Evolutionary conservation across 805 yeast genomes (phyloP).

Genomic region (Myxozyma melibiosi): DNA sequence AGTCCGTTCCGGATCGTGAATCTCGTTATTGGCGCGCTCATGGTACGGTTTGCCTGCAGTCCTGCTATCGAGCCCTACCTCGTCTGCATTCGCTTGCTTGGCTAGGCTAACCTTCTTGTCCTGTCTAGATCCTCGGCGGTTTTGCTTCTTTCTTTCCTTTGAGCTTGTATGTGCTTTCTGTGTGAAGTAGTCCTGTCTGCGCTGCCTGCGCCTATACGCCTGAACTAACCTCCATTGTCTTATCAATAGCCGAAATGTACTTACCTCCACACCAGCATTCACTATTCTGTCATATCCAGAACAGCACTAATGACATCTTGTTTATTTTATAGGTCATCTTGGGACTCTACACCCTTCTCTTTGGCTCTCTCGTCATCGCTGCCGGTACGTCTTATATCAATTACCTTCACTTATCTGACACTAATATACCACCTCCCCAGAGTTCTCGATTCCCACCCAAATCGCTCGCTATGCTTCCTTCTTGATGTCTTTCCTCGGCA

Average conservation of each 20-base stretch:
- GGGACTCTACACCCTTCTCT: conserved; percentile 40
- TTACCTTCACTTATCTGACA: background rate
- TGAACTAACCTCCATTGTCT: background rate
- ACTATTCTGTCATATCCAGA: no score
- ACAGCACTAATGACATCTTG: background rate
- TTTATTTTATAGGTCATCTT: conserved; percentile 39
- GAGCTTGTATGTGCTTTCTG: conserved; percentile 19
- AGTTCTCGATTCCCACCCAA: conserved; percentile 55
- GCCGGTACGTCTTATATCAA: conserved; percentile 21
- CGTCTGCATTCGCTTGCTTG: background rate
- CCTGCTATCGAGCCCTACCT: background rate
- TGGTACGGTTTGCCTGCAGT: conserved; percentile 23
- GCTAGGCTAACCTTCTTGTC: background rate
- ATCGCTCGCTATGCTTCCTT: conserved; percentile 54
- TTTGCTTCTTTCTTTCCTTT: conserved; percentile 29
- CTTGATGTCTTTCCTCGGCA: conserved; percentile 66
- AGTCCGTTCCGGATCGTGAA: conserved; percentile 42
- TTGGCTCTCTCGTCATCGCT: conserved; percentile 37
- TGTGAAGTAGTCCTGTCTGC: background rate
- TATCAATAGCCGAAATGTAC: conserved; percentile 2
- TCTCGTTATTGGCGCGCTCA: conserved; percentile 39
- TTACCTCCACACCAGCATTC: no score
- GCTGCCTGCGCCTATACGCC: background rate
- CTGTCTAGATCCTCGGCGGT: conserved; percentile 30
- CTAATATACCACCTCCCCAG: conserved; percentile 36